Conservation (phyloP, 2,329 filamentous ascomycete genomes). For the Purpureocillium takamizusanense region DNA sequence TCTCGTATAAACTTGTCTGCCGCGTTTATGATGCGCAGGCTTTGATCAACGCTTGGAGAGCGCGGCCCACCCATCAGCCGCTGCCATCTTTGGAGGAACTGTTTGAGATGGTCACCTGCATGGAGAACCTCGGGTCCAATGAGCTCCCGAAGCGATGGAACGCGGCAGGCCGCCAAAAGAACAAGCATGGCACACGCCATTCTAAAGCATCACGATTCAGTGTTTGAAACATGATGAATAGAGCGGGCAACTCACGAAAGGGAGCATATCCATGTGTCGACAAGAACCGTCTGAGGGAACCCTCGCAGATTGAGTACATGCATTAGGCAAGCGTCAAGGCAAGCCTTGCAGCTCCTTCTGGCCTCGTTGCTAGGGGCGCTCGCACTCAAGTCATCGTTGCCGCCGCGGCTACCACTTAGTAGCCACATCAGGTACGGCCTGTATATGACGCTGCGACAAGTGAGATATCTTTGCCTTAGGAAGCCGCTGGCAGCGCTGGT, state of each 20-base stretch:
- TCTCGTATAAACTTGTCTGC: conserved; percentile 31
- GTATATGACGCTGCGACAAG: conserved; percentile 43
- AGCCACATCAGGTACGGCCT: conserved; percentile 42
- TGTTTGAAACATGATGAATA: neutral
- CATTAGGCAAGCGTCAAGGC: conserved; percentile 36
- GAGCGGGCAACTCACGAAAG: conserved; percentile 30
- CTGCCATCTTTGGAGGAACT: conserved; percentile 33
- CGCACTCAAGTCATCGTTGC: conserved; percentile 12
- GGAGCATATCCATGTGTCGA: conserved; percentile 47
- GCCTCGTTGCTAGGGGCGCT: conserved; percentile 22
- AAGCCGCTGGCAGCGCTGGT: conserved; percentile 36
- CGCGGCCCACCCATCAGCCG: conserved; percentile 23
- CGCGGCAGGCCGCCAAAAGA: conserved; percentile 32
- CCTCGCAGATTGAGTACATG: conserved; percentile 39
- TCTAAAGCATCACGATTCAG: conserved; percentile 13
- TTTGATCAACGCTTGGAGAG: conserved; percentile 38
- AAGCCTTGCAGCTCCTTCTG: conserved; percentile 31
- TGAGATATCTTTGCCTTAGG: conserved; percentile 39
- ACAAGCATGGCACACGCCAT: conserved; percentile 42
- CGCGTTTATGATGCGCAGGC: conserved; percentile 34
- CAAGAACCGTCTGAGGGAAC: conserved; percentile 39
- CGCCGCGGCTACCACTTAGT: conserved; percentile 24
- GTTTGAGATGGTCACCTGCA: conserved; percentile 31
- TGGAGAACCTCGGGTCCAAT: conserved; percentile 27
- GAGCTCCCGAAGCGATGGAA: conserved; percentile 25